phyloP scores from a whole-genome alignment of 2,329 filamentous ascomycete species.

The Arthrocladium fulminans region DNA sequence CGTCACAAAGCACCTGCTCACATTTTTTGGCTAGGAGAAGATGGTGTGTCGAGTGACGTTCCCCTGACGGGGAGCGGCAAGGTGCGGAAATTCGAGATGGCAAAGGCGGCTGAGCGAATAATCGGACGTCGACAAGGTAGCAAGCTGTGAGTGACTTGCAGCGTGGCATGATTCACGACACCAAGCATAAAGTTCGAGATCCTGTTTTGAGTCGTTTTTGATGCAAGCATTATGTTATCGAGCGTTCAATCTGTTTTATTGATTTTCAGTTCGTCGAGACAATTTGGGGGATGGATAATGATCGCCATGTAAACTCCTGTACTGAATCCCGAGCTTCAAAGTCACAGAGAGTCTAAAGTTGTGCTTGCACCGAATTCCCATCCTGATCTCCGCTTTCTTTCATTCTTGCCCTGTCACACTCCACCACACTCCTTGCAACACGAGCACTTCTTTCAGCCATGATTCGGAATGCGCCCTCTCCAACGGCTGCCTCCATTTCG shows the following conservation, averaged over 20 bases:
- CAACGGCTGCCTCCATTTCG: neutral
- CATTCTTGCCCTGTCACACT: neutral
- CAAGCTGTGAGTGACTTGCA: neutral
- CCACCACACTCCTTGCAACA: neutral
- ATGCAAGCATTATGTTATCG: no score
- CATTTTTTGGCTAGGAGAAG: conserved; percentile 65
- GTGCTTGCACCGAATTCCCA: neutral
- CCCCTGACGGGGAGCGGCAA: conserved; percentile 66
- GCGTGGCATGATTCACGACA: no score
- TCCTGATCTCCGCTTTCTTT: neutral
- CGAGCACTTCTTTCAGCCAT: conserved; percentile 4
- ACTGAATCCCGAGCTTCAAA: neutral
- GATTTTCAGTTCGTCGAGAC: no score
- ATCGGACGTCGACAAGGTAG: neutral
- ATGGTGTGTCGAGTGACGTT: conserved; percentile 46
- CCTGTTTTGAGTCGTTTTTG: no score
- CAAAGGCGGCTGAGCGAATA: conserved; percentile 41
- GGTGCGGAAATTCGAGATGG: conserved; percentile 59
- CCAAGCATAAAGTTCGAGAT: no score
- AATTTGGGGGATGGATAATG: no score
- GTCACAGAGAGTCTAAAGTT: neutral
- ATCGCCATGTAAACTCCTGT: neutral
- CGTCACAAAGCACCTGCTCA: conserved; percentile 61
- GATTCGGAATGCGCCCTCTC: neutral
- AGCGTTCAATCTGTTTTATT: no score